These are phyloP conservation scores for Fomitopsis serialis DNA, from an alignment of 768 basidiomycete species.

Conservation along the genomic window DNA sequence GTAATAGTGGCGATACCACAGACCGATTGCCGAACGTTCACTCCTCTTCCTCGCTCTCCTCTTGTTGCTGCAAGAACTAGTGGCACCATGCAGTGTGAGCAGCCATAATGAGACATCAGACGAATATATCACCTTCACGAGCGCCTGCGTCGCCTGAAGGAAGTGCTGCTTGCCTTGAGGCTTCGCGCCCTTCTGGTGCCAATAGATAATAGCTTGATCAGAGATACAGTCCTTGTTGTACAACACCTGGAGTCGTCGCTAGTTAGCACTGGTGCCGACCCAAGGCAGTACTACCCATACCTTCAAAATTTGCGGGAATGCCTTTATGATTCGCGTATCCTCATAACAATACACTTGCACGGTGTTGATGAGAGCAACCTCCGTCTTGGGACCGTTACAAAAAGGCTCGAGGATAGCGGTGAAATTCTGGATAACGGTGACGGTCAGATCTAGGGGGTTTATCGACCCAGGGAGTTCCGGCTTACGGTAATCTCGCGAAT, in stretches of 20 bases:
- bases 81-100: neutral
- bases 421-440: constrained; percentile 51
- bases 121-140: constrained; percentile 69
- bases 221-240: constrained; percentile 96
- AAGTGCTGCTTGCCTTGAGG: constrained; percentile 95
- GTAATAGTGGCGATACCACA: no score
- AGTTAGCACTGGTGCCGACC: neutral
- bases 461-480: constrained; percentile 12
- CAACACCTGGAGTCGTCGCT: constrained; percentile 52
- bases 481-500: constrained; percentile 82
- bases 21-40: neutral
- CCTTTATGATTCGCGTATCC: constrained; percentile 90
- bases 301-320: constrained; percentile 94
- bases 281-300: constrained; percentile 28
- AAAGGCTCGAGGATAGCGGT: constrained; percentile 87
- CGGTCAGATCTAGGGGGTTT: neutral
- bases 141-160: constrained; percentile 77
- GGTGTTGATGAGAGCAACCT: constrained; percentile 91
- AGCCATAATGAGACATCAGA: neutral
- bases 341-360: constrained; percentile 97
- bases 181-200: constrained; percentile 96
- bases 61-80: constrained; percentile 88
- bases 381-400: constrained; percentile 80
- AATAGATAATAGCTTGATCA: constrained; percentile 95
- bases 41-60: constrained; percentile 70